Percentiles rank a stretch among this genome's conserved stretches.
phyloP scores from a whole-genome alignment of 495 filamentous ascomycete genomes.

The Aspergillus homomorphus region DNA sequence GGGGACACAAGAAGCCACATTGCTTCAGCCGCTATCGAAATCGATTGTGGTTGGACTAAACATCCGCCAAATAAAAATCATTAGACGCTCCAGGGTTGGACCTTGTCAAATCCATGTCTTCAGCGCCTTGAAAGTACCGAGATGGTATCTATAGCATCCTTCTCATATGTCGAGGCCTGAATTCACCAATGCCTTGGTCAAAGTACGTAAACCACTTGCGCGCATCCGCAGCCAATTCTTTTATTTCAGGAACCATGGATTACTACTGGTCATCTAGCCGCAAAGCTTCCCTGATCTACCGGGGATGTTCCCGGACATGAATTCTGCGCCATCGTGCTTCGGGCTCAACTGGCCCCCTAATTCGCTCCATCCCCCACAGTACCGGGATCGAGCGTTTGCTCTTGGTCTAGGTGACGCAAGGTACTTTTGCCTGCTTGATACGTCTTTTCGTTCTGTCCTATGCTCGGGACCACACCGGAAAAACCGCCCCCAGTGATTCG shows the following conservation, averaged over 20 bases:
- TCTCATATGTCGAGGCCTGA: not conserved
- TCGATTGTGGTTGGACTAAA: not conserved
- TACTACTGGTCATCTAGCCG: slow-evolving; percentile 12
- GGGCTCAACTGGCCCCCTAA: slow-evolving; percentile 3
- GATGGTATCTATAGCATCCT: not conserved
- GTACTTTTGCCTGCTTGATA: slow-evolving; percentile 21
- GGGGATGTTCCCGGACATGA: slow-evolving; percentile 19
- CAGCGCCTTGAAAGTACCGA: not conserved
- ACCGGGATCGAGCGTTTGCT: slow-evolving; percentile 8
- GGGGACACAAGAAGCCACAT: not conserved
- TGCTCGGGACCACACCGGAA: not conserved
- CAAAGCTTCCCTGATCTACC: slow-evolving; percentile 26
- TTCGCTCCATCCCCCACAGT: slow-evolving; percentile 12
- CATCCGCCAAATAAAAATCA: not conserved
- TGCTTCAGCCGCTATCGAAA: not conserved
- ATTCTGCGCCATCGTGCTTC: slow-evolving; percentile 9
- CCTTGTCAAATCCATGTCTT: not conserved
- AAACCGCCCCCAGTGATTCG: not conserved
- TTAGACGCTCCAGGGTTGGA: not conserved
- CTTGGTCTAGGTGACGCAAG: slow-evolving; percentile 9
- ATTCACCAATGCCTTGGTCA: not conserved
- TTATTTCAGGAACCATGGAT: not conserved
- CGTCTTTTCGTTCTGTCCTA: slow-evolving; percentile 11
- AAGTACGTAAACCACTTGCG: not conserved
- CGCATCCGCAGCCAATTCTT: not conserved